Conservation (phyloP, 768 basidiomycete genomes). For the Xerocomus brunneocitrinus region DNA sequence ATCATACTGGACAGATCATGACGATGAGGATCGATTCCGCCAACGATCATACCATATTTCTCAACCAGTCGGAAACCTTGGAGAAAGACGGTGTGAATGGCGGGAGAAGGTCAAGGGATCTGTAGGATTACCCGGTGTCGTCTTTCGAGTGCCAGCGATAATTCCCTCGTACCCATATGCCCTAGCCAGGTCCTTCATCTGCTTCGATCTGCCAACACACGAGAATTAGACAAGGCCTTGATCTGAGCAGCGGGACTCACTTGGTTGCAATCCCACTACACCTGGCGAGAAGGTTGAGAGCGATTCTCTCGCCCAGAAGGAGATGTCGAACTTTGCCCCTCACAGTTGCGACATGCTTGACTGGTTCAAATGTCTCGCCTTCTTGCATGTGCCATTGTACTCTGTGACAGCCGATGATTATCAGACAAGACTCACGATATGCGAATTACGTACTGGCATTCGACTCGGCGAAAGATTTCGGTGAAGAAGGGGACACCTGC, state of each 20-base stretch:
- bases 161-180: conserved; percentile 79
- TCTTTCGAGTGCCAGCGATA: conserved; percentile 95
- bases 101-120: not conserved
- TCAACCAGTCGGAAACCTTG: conserved; percentile 92
- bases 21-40: conserved; percentile 92
- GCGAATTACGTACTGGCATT: conserved; percentile 71
- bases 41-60: conserved; percentile 98
- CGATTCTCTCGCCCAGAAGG: conserved; percentile 88
- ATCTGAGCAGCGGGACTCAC: conserved; percentile 40
- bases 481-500: conserved; percentile 96
- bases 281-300: conserved; percentile 87
- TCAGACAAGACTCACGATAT: not conserved
- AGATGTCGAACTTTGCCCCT: conserved; percentile 83
- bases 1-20: conserved; percentile 99
- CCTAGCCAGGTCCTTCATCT: conserved; percentile 72
- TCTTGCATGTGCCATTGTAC: conserved; percentile 93
- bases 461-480: conserved; percentile 85
- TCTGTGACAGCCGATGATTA: conserved; percentile 36
- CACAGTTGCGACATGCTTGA: conserved; percentile 87
- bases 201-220: conserved; percentile 60
- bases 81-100: conserved; percentile 6
- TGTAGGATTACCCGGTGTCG: conserved; percentile 67
- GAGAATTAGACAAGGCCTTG: not conserved
- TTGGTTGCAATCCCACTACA: conserved; percentile 97
- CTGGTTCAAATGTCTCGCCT: conserved; percentile 74